Percentiles rank a stretch among this genome's conserved stretches.
phyloP scores from a whole-genome alignment of 192 early-diverging fungal species.

The Podila epigama region DNA sequence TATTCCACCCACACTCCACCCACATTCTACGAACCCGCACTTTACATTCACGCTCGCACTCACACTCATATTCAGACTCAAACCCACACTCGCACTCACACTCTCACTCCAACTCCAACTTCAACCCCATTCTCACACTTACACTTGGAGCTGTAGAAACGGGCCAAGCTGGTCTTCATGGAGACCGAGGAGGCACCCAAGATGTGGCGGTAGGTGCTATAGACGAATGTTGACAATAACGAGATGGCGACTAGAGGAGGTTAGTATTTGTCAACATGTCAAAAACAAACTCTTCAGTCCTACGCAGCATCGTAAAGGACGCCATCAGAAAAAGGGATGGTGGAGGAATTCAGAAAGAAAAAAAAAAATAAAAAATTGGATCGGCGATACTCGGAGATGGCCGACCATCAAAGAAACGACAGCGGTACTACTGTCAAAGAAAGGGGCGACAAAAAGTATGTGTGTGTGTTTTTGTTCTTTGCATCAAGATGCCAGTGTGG shows the following conservation, averaged over 20 bases:
- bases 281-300: background rate
- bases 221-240: background rate
- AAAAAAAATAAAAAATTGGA: background rate
- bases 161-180: conserved; percentile 48
- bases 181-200: conserved; percentile 50
- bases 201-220: conserved; percentile 47
- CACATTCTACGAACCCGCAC: too few relatives aligned
- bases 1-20: too few relatives aligned
- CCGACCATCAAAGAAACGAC: conserved; percentile 2
- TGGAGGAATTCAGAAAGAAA: background rate
- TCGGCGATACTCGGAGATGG: conserved; percentile 31
- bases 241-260: background rate
- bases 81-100: too few relatives aligned
- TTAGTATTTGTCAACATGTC: background rate
- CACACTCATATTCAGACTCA: too few relatives aligned
- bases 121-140: too few relatives aligned
- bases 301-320: background rate
- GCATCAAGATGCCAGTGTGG: too few relatives aligned
- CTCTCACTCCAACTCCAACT: too few relatives aligned
- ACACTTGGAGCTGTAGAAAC: conserved; percentile 63
- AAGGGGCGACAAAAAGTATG: background rate
- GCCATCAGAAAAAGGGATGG: background rate
- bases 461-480: background rate
- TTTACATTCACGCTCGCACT: too few relatives aligned
- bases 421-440: background rate